phyloP scores from a whole-genome alignment of 768 basidiomycete genomes.

The Phlegmacium glaucopus region DNA sequence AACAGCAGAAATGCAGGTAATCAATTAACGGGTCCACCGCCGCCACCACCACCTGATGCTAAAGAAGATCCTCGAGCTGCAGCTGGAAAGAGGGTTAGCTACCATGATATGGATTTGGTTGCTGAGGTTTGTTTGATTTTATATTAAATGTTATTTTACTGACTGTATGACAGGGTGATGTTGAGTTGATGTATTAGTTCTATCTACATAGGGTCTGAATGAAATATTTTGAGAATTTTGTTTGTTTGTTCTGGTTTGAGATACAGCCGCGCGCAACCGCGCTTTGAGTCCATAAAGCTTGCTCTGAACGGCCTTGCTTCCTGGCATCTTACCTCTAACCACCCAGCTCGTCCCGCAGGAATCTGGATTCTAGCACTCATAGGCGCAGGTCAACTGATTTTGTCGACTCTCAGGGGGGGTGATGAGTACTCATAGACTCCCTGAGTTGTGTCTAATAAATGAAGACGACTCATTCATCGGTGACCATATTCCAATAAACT shows the following conservation, averaged over 20 bases:
- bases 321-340: not conserved
- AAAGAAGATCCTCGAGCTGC: slow-evolving; percentile 93
- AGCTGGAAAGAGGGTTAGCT: slow-evolving; percentile 85
- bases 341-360: not conserved
- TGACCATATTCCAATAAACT: slow-evolving; percentile 43
- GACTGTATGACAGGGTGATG: slow-evolving; percentile 45
- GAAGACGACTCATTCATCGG: slow-evolving; percentile 40
- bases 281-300: not conserved
- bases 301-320: not conserved
- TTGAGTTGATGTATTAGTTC: slow-evolving; percentile 50
- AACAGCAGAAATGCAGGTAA: slow-evolving; percentile 31
- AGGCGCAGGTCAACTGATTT: not conserved
- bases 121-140: slow-evolving; percentile 55
- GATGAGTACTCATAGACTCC: slow-evolving; percentile 37
- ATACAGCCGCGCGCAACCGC: slow-evolving; percentile 11
- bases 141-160: slow-evolving; percentile 5
- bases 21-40: slow-evolving; percentile 51
- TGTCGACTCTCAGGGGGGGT: slow-evolving; percentile 8
- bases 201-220: not conserved
- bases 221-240: slow-evolving; percentile 9
- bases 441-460: slow-evolving; percentile 50
- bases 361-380: not conserved
- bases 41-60: slow-evolving; percentile 82
- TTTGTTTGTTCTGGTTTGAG: slow-evolving; percentile 36
- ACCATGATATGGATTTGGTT: slow-evolving; percentile 94